Base-by-base conservation (phyloP, 176 grass and related monocot species). In the Cenchrus fungigraminus region DNA sequence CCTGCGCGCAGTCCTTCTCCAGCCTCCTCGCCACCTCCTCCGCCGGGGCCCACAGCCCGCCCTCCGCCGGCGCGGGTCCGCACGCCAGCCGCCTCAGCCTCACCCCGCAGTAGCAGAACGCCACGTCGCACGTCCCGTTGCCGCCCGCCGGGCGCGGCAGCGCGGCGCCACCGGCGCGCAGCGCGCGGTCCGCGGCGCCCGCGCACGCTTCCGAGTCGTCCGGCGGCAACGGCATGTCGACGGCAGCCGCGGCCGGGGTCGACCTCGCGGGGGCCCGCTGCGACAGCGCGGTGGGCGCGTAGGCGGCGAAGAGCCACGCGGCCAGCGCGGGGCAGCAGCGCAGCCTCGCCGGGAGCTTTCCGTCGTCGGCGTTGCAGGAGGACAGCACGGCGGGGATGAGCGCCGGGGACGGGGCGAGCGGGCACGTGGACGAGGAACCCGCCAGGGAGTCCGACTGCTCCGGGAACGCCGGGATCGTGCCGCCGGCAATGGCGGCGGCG, bases 401-500 rank as follows among this genome's bases (percentile, higher is more conserved):
- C 19, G 62, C 15, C 47, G 89, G 83, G 58, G 89, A 53, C 0
- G 92, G 97, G 66, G 85, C 50, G 74, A 99, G 80, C 28, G 97
- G 94, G 82, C 97, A 99, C 10, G 94, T 78, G 20, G 90, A 85
- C 34, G 97, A 90, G 5, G 89, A 12, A 3, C 82, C 76, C 3
- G 88, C 62, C 37, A 70, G 86, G 31, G 86, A 61, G 74, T 98
- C 84, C 8, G 97, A 96, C 87, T 99, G 97, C 71, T 99, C 97
- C 4, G 94, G 97, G 91, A 99, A 99, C 44, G 97, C 97, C 71
- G 97, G 97, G 87, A 99, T 96, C 78, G 91, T 99, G 84, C 77
- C 89, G 1, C 49, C 74, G 22, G 51, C 49, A 1, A 31, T 29
- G 80, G 82, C 79, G 1, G 57, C 44, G n/a, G 51, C 22, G 17